Evolutionary conservation across 495 filamentous ascomycete species (phyloP), one percentile per base, ranked within the genome.

Genomic region (Talaromyces wortmannii): DNA sequence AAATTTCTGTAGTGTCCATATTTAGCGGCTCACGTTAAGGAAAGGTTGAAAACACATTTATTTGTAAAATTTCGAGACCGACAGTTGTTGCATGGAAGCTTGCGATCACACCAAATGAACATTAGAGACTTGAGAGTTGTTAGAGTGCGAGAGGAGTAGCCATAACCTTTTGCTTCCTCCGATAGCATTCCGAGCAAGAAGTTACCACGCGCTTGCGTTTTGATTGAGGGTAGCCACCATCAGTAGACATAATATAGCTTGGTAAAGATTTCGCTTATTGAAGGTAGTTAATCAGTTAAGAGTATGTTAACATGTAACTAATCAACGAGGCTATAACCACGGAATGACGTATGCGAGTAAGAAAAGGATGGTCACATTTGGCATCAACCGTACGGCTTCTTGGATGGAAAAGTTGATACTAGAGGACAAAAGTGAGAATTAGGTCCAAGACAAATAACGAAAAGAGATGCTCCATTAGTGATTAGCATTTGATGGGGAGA

Each of bases 151-250:
- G 8, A 13, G 44, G 17, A 23, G 46, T 31, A 8, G 4, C 6
- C 12, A n/a, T 16, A 15, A 56, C 54, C 54, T 56, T 55, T 50
- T 56, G 54, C 31, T 56, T 56, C 54, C 54, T 50, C 11, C 54
- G 46, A 23, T 48, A 48, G 17, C 54, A 56, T 50, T 56, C 54
- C 44, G 46, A 50, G 46, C 54, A 56, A 5, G 54, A 46, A 10
- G 54, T 56, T 32, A 56, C 54, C 17, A 48, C 46, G 4, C 54
- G 54, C 46, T 56, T 56, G 11, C 46, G 54, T 30, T 53, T 50
- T 50, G 33, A 36, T 36, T 36, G 33, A 36, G 6, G 33, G 33
- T 36, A 36, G 33, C 6, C 33, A 36, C 33, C 33, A 36, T 36
- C 33, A 36, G 33, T 12, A 6, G 33, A 36, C 33, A 36, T 36